phyloP scores from a whole-genome alignment of 2,329 filamentous ascomycete genomes.

The Trichophyton rubrum region DNA sequence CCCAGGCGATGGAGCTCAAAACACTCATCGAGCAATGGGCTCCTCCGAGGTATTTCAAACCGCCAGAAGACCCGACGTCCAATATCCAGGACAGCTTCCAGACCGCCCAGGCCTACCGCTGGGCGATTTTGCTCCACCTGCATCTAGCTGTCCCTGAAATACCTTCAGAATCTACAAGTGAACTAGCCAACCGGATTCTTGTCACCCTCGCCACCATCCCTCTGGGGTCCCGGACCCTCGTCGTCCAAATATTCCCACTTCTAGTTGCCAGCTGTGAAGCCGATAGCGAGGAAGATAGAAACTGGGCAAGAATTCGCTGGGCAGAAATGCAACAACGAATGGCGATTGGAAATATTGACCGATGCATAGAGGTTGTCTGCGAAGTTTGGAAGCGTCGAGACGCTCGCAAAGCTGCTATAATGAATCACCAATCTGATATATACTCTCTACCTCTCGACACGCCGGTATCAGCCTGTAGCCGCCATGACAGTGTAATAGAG shows the following conservation, averaged over 20 bases:
- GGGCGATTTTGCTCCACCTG: constrained; percentile 53
- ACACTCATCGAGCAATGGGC: constrained; percentile 49
- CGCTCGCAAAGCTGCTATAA: constrained; percentile 34
- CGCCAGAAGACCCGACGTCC: constrained; percentile 51
- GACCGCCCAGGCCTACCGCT: constrained; percentile 55
- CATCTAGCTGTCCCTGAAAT: constrained; percentile 58
- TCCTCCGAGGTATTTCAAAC: constrained; percentile 45
- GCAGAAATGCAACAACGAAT: constrained; percentile 47
- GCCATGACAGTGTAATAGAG: background rate
- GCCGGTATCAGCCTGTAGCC: constrained; percentile 7
- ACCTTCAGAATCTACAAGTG: constrained; percentile 44
- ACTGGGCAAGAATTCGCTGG: constrained; percentile 55
- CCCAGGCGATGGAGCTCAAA: constrained; percentile 50
- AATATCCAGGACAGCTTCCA: constrained; percentile 53
- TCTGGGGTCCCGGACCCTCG: constrained; percentile 48
- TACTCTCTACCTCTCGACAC: constrained; percentile 15
- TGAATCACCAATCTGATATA: constrained; percentile 18
- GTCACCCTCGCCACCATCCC: constrained; percentile 52
- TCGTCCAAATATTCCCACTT: constrained; percentile 58
- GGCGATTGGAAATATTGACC: constrained; percentile 55
- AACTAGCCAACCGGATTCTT: constrained; percentile 50
- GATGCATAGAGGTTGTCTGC: constrained; percentile 50
- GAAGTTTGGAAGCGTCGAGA: constrained; percentile 57
- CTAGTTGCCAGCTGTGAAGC: constrained; percentile 56
- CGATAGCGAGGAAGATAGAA: constrained; percentile 45